Base-by-base conservation (phyloP, 352 stramenopile genomes). In the Pilasporangium apinafurcum region DNA sequence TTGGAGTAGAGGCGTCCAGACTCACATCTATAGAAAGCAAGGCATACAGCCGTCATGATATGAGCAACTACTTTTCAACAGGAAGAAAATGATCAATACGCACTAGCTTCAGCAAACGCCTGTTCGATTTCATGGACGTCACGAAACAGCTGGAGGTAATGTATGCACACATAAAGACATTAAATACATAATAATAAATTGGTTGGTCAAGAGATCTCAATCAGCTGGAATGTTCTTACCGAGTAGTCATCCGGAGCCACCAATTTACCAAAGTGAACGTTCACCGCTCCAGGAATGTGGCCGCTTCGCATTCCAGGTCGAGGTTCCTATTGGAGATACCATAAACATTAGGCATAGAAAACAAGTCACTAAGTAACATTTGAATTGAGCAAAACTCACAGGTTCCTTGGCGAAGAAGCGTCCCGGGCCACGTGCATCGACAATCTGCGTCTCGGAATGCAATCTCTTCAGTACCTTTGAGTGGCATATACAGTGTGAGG, bases 281-380 rank as follows among this genome's bases (percentile, higher is more conserved):
- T 98, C 10, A 95, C 44, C 8, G 89, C 67, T 8, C 76, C 75
- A 13, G 95, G 92, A 56, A 98, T 98, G 53, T 97, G 95, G 1
- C 95, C 95, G 16, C 81, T 64, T 34, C 89, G 70, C 62, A 98
- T 81, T 25, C 91, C 90, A 10, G 83, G 70, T 27, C 95, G 79
- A 14, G 92, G 95, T 50, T 98, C 95, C 80, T 92, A 35, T 29
- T 21, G 17, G 32, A 29, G 17, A 38, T 14, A n/a, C 8, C 14
- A 27, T 24, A 8, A 43, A 26, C 1, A 40, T 32, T 8, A 39
- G 8, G 5, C 44, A 31, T 18, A 18, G 1, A 30, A n/a, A n/a
- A n/a, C n/a, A n/a, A n/a, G n/a, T n/a, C n/a, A n/a, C n/a, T n/a
- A n/a, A n/a, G n/a, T n/a, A n/a, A n/a, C n/a, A n/a, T n/a, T n/a